These are phyloP conservation scores for Cercospora sp. DNA, from an alignment of 2,329 filamentous ascomycete genomes.

Conservation along the genomic window DNA sequence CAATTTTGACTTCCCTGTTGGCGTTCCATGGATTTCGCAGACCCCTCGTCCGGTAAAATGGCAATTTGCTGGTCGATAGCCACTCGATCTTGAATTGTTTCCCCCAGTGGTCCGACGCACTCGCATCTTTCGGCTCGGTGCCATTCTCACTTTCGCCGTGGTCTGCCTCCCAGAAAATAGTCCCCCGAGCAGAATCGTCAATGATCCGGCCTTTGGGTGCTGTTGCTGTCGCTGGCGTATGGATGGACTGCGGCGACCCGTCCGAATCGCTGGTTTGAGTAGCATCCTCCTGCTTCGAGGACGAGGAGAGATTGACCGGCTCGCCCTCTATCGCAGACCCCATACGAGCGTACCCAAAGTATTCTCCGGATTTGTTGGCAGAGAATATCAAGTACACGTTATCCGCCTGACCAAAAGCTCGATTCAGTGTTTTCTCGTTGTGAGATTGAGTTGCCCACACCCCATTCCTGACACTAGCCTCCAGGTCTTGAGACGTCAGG, in stretches of 20 bases:
- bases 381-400: slow-evolving; percentile 93
- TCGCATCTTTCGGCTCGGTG: slow-evolving; percentile 39
- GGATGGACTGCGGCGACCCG: slow-evolving; percentile 75
- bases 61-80: slow-evolving; percentile 78
- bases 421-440: slow-evolving; percentile 81
- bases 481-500: slow-evolving; percentile 84
- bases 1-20: slow-evolving; percentile 94
- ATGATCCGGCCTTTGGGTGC: slow-evolving; percentile 84
- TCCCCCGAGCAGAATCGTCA: slow-evolving; percentile 88
- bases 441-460: slow-evolving; percentile 95
- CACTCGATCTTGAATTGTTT: slow-evolving; percentile 91
- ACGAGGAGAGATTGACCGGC: slow-evolving; percentile 29
- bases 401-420: slow-evolving; percentile 76
- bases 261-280: slow-evolving; percentile 31
- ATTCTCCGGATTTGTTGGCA: slow-evolving; percentile 95
- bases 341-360: slow-evolving; percentile 95
- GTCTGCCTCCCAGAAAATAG: slow-evolving; percentile 93
- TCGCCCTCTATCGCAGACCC: slow-evolving; percentile 78
- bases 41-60: slow-evolving; percentile 85
- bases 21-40: slow-evolving; percentile 93
- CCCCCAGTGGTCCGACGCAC: slow-evolving; percentile 70
- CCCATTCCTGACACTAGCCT: slow-evolving; percentile 80
- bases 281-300: slow-evolving; percentile 19
- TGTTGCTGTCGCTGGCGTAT: slow-evolving; percentile 73
- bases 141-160: slow-evolving; percentile 38